phyloP scores from a whole-genome alignment of 2,329 filamentous ascomycete genomes.

The Epichloe brachyelytri region DNA sequence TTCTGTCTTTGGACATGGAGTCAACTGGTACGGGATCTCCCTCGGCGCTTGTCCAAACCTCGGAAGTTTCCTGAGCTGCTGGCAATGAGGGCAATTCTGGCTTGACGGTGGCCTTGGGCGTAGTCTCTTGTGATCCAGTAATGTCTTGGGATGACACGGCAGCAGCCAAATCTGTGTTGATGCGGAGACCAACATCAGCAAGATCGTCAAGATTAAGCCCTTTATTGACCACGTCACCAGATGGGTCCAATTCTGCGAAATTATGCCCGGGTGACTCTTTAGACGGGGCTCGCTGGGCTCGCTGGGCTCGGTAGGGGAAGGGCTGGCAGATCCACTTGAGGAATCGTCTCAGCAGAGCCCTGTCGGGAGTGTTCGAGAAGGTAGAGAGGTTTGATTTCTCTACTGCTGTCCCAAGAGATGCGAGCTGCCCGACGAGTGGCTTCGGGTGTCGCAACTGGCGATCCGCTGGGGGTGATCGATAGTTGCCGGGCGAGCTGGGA shows the following conservation, averaged over 20 bases:
- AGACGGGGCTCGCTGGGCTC: slow-evolving; percentile 18
- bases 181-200: slow-evolving; percentile 19
- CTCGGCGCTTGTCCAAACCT: slow-evolving; percentile 8
- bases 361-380: slow-evolving; percentile 54
- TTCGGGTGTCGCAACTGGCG: slow-evolving; percentile 22
- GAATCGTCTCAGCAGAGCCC: slow-evolving; percentile 19
- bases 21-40: slow-evolving; percentile 28
- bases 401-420: slow-evolving; percentile 48
- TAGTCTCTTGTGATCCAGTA: slow-evolving; percentile 52
- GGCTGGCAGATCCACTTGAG: slow-evolving; percentile 31
- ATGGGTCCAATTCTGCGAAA: slow-evolving; percentile 13
- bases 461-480: slow-evolving; percentile 25
- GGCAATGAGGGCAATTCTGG: slow-evolving; percentile 16
- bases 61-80: slow-evolving; percentile 5
- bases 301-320: slow-evolving; percentile 35
- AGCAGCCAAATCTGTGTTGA: slow-evolving; percentile 26
- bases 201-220: slow-evolving; percentile 9
- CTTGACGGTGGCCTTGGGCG: slow-evolving; percentile 47
- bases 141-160: slow-evolving; percentile 28
- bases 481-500: slow-evolving; percentile 28
- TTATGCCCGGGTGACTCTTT: slow-evolving; percentile 22
- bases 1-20: slow-evolving; percentile 28
- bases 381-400: slow-evolving; percentile 70
- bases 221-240: slow-evolving; percentile 16
- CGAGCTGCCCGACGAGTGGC: slow-evolving; percentile 29